A percentile compares a stretch with the other conserved stretches of the same genome.
Evolutionary conservation across 768 basidiomycete genomes (phyloP).

Genomic region (Amanita phalloides): DNA sequence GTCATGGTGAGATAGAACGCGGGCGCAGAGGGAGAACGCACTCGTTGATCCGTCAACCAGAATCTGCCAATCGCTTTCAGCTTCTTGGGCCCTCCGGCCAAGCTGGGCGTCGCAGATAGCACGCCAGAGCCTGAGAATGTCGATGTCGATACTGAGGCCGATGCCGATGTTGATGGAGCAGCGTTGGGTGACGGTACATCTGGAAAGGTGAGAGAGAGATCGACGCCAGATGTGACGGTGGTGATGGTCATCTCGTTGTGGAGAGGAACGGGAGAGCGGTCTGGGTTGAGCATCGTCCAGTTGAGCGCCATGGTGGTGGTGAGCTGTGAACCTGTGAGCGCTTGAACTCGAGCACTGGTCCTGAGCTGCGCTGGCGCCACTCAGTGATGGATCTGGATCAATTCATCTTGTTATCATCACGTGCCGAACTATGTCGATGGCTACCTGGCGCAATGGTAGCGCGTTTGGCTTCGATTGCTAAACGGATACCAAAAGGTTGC

Average conservation of each 20-base stretch:
- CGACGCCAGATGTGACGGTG: constrained; percentile 44
- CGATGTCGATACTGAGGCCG: neutral
- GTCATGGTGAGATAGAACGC: neutral
- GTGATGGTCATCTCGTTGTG: constrained; percentile 52
- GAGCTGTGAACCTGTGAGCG: neutral
- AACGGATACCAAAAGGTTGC: constrained; percentile 82
- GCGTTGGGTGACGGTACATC: constrained; percentile 31
- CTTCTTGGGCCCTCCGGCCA: constrained; percentile 44
- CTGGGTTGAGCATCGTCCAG: constrained; percentile 57
- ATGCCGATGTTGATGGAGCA: constrained; percentile 11
- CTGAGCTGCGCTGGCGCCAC: neutral
- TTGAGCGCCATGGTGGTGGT: constrained; percentile 56
- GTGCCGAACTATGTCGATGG: constrained; percentile 20
- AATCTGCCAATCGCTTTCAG: constrained; percentile 48
- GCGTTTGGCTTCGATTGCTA: constrained; percentile 87
- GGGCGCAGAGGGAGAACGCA: constrained; percentile 21
- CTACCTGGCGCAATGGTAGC: constrained; percentile 92
- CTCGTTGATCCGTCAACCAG: constrained; percentile 65
- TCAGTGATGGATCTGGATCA: no score
- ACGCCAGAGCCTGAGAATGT: neutral
- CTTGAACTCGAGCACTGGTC: no score
- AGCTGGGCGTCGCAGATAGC: constrained; percentile 23
- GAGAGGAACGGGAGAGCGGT: constrained; percentile 52
- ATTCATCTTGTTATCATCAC: neutral
- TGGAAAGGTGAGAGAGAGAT: constrained; percentile 48